Conservation (phyloP, 345 rosid species). For the Cardiospermum halicacabum region DNA sequence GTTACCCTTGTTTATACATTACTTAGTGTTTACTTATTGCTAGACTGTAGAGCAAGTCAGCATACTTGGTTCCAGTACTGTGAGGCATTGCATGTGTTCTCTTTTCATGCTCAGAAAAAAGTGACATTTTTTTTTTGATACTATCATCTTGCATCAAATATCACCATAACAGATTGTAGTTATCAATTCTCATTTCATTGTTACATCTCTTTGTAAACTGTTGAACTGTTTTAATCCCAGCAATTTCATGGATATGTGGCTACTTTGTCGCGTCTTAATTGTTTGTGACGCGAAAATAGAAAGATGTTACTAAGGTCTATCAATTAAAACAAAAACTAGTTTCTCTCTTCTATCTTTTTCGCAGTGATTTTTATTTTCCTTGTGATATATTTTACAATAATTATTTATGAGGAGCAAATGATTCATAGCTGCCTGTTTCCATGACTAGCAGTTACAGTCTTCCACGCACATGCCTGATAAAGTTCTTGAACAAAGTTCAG, state of each 20-base stretch:
- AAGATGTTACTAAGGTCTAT: background rate
- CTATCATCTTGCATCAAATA: background rate
- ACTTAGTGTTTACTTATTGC: background rate
- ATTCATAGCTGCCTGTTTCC: background rate
- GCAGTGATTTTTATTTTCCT: background rate
- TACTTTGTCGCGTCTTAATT: background rate
- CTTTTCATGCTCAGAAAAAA: background rate
- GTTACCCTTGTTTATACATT: background rate
- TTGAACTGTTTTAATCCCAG: background rate
- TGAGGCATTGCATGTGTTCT: background rate
- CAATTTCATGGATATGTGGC: background rate
- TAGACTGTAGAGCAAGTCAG: background rate
- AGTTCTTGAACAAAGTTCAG: constrained; percentile 30
- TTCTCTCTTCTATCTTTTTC: background rate
- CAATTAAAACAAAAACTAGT: background rate
- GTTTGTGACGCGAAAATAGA: too few relatives aligned
- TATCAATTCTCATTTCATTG: background rate
- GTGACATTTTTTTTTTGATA: background rate
- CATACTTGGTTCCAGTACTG: background rate
- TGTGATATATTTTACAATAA: background rate
- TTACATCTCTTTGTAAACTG: background rate
- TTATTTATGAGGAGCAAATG: constrained; percentile 4
- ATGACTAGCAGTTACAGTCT: constrained; percentile 22
- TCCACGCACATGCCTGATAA: constrained; percentile 26
- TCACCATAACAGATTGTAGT: background rate